phyloP scores from a whole-genome alignment of 2,329 filamentous ascomycete genomes.

The Onygenales sp. region DNA sequence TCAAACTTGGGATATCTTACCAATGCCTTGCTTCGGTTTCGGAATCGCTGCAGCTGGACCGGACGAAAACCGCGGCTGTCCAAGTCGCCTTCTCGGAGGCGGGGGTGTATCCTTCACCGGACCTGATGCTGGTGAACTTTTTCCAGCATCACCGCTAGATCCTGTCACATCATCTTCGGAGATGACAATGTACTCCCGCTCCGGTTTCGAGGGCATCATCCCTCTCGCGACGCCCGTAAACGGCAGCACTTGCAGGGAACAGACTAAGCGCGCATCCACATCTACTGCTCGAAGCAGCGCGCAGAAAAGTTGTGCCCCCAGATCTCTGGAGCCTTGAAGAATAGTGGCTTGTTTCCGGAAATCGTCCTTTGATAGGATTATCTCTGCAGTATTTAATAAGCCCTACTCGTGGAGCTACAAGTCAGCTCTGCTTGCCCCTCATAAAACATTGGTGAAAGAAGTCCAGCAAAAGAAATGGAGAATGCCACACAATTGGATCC shows the following conservation, averaged over 20 bases:
- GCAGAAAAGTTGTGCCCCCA: conserved; percentile 86
- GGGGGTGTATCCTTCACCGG: conserved; percentile 2
- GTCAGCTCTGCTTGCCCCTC: conserved; percentile 4
- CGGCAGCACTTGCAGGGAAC: conserved; percentile 75
- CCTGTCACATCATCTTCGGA: conserved; percentile 26
- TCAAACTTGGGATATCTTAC: background rate
- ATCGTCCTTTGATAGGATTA: conserved; percentile 58
- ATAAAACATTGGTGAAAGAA: conserved; percentile 2
- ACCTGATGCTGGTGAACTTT: conserved; percentile 2
- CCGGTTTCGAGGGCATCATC: conserved; percentile 32
- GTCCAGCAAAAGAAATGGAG: conserved; percentile 1
- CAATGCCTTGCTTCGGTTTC: conserved; percentile 4
- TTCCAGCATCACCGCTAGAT: conserved; percentile 19
- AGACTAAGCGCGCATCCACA: conserved; percentile 73
- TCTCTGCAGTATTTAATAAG: conserved; percentile 50
- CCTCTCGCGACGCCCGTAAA: conserved; percentile 46
- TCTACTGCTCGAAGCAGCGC: conserved; percentile 75
- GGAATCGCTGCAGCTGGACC: conserved; percentile 3
- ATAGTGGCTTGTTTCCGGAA: conserved; percentile 62
- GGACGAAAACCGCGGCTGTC: conserved; percentile 21
- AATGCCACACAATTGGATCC: conserved; percentile 35
- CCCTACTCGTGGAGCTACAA: conserved; percentile 4
- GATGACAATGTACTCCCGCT: conserved; percentile 26
- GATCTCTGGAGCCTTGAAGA: conserved; percentile 73
- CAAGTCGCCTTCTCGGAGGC: conserved; percentile 21